Base-by-base conservation (phyloP, 805 yeast species). In the Wickerhamiella sergipiensis region DNA sequence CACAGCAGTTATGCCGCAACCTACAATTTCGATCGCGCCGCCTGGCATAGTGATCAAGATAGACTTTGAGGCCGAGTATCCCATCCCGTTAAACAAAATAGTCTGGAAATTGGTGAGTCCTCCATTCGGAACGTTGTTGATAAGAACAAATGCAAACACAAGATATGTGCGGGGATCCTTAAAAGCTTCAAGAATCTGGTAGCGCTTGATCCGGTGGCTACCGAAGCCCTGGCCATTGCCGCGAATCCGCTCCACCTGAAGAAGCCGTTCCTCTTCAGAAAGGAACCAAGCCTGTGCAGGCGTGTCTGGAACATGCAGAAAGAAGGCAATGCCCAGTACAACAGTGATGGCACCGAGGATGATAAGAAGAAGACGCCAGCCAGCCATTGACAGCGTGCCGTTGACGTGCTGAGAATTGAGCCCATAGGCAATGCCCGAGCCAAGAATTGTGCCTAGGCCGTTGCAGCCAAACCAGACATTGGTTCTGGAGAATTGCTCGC, bases 281-380 rank as follows among this genome's bases (percentile, higher is more conserved):
- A 72, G 64, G 50, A 71, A 71, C 71, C 75, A 71, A 3, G 79
- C 78, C 19, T 64, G 62, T 17, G 53, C 53, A 47, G 85, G 85
- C 33, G 67, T 63, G 55, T 78, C 80, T 13, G 85, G 84, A 31
- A 81, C 50, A 26, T 50, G 55, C 36, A 64, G 29, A 18, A 50
- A 33, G 29, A 56, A 47, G 10, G 53, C 45, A 13, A 60, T 26
- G 2, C 65, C 66, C 39, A 70, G 53, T 19, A 72, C 24, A 19
- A 78, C 64, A 0, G 84, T 76, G 40, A 76, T 61, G 13, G 78
- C 74, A 47, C 84, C 86, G 50, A 76, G 71, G 48, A 79, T 74
- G 33, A 80, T 72, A 63, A 72, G 73, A 51, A 79, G 72, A 18
- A 80, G 60, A 57, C 75, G 74, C 83, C 84, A 81, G 22, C 66